These are phyloP conservation scores for Linderina pennispora DNA, from an alignment of 192 early-diverging fungal species.

Conservation along the genomic window DNA sequence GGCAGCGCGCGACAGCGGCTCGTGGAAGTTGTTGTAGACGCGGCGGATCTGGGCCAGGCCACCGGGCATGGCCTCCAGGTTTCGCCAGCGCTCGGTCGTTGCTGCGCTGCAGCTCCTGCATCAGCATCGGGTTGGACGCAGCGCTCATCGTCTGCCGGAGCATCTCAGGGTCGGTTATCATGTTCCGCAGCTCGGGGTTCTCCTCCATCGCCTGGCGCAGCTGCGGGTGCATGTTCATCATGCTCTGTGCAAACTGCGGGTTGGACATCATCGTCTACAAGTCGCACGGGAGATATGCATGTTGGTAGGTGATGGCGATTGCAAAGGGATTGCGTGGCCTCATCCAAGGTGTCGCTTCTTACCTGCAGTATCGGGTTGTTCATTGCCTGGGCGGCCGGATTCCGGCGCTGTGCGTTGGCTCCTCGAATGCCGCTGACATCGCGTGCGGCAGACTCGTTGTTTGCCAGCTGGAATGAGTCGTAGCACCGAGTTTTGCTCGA, in stretches of 20 bases:
- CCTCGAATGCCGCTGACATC: conserved; percentile 21
- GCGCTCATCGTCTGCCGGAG: conserved; percentile 40
- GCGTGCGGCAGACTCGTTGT: conserved; percentile 5
- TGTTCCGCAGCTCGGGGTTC: conserved; percentile 45
- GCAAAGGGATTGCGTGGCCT: too few relatives aligned
- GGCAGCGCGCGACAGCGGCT: conserved; percentile 30
- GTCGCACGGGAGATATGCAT: too few relatives aligned
- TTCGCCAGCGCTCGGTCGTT: conserved; percentile 48
- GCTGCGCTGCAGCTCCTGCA: conserved; percentile 49
- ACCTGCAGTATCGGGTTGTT: conserved; percentile 29
- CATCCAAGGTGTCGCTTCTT: too few relatives aligned
- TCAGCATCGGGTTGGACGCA: conserved; percentile 39
- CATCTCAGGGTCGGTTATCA: conserved; percentile 36
- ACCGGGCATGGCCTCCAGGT: conserved; percentile 46
- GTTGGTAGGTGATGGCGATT: too few relatives aligned
- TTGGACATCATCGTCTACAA: conserved; percentile 29
- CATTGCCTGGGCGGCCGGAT: conserved; percentile 1
- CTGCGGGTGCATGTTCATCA: conserved; percentile 44
- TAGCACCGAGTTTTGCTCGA: conserved; percentile 12
- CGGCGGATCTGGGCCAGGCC: conserved; percentile 44
- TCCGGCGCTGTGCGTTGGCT: conserved; percentile 5
- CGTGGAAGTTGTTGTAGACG: conserved; percentile 44
- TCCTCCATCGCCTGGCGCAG: conserved; percentile 35
- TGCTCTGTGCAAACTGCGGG: conserved; percentile 24
- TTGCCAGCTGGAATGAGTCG: conserved; percentile 29